Base-by-base conservation (phyloP, 805 yeast species). In the Wilhelminamyces savonicus region DNA sequence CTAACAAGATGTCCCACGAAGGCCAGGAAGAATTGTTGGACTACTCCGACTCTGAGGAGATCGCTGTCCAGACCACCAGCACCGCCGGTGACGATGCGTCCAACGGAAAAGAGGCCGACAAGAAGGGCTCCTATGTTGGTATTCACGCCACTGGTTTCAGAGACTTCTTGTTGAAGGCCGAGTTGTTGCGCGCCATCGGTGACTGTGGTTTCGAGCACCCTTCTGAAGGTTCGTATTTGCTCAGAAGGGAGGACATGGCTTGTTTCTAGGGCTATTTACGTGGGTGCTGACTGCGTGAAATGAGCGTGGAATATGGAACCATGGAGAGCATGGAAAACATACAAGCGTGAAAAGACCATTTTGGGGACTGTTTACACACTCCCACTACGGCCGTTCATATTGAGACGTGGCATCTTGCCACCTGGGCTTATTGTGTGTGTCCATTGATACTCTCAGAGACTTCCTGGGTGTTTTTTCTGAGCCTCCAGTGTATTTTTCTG, bases 161-260 rank as follows among this genome's bases (percentile, higher is more conserved):
- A 66, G 98, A 92, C 68, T 90, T 90, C 66, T 69, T 92, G 54
- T 75, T 90, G 63, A 92, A 92, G 69, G 97, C 97, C 19, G 98
- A 92, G 69, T 74, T 90, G 47, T 74, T 90, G 52, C 82, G 98
- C 67, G 98, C 98, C 43, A 90, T 90, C 56, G 94, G 88, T 46
- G 98, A 90, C 66, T 87, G 97, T 72, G 98, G 98, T 72, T 90
- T 90, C 59, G 98, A 90, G 71, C 98, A 90, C 70, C 98, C 98
- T 44, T 86, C 96, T 44, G 98, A 90, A 81, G 94, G 92, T 83
- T 67, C 75, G 92, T 80, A 59, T 52, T 24, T 28, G 18, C 30
- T 32, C 28, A 13, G 32, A 35, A 27, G 31, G 17, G 19, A 7
- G 19, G 19, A 6, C 19, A n/a, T n/a, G n/a, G n/a, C n/a, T n/a